Conservation (phyloP, 2,329 filamentous ascomycete species). For the Alternaria novae-zelandiae region DNA sequence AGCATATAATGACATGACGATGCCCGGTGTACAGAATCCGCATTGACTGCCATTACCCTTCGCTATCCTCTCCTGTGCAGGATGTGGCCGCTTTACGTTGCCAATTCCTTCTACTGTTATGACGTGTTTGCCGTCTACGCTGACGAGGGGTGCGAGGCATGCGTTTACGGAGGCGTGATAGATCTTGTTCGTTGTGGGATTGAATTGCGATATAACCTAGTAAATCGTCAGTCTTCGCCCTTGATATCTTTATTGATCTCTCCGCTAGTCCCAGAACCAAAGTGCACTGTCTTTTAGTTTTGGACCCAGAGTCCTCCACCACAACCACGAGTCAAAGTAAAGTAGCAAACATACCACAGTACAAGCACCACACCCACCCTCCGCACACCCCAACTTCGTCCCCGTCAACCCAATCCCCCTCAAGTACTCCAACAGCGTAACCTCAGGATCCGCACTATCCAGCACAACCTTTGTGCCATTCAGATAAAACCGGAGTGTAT, state of each 20-base stretch:
- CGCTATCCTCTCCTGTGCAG: constrained; percentile 88
- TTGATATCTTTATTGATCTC: not conserved
- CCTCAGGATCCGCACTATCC: constrained; percentile 86
- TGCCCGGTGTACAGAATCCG: constrained; percentile 95
- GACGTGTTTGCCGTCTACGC: constrained; percentile 96
- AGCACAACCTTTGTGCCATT: constrained; percentile 90
- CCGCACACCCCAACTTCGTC: constrained; percentile 94
- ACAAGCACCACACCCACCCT: constrained; percentile 95
- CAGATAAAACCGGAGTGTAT: constrained; percentile 89
- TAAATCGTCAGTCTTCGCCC: constrained; percentile 3
- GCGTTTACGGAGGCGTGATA: constrained; percentile 98
- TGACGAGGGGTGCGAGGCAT: constrained; percentile 89
- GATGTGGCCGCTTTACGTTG: constrained; percentile 83
- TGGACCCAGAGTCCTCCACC: not conserved
- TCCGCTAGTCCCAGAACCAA: not conserved
- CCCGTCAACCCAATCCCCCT: constrained; percentile 92
- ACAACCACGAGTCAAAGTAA: not conserved
- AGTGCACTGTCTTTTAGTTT: not conserved
- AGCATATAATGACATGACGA: constrained; percentile 97
- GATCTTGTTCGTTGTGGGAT: constrained; percentile 88
- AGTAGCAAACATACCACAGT: constrained; percentile 69
- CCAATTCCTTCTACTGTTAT: constrained; percentile 98
- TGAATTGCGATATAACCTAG: constrained; percentile 86
- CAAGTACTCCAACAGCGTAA: constrained; percentile 91
- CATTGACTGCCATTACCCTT: constrained; percentile 92